Base-by-base conservation (phyloP, 2,329 filamentous ascomycete species). In the Macrophomina pseudophaseolina region DNA sequence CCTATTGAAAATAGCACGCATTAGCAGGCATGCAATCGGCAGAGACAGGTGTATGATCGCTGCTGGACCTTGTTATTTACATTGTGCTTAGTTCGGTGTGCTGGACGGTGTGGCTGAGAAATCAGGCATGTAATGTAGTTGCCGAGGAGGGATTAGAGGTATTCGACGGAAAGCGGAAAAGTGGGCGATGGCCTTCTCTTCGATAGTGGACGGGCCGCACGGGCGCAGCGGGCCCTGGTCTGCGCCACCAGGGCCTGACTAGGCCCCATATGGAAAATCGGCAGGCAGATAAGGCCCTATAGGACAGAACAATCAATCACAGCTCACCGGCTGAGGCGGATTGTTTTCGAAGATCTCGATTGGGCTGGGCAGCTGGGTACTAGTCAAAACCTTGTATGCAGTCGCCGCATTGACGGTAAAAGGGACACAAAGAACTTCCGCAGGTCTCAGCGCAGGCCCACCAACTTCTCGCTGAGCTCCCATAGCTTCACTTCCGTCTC, bases 381-480 rank as follows among this genome's bases (percentile, higher is more conserved):
- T 23, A 23, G 23, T 23, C 23, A 3, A 23, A 23, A 23, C 23
- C 23, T 23, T 23, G 23, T 23, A 23, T 23, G 23, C 23, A 23
- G 23, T 23, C 23, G 23, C 23, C 23, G 23, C 23, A 23, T 23
- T 23, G 23, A 23, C 23, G 23, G 23, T 23, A 23, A 23, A 23
- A 2, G 23, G 23, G 23, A 23, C 2, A 23, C 23, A 23, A 23
- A 23, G 23, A 2, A 23, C 23, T 23, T 2, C 2, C 23, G 23
- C 23, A 23, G 1, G 23, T 23, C 23, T 16, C 16, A 8, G 28
- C 32, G 16, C 32, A 62, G 16, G 11, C 58, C 58, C 6, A 38
- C 32, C n/a, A 62, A 28, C 11, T 16, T 51, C 44, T 62, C 58
- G 49, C 58, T 62, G 5, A 62, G 8, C 58, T 62, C 32, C 58